Evolutionary conservation across 805 yeast genomes (phyloP).

Genomic region (Tetrapisispora namnaoensis): DNA sequence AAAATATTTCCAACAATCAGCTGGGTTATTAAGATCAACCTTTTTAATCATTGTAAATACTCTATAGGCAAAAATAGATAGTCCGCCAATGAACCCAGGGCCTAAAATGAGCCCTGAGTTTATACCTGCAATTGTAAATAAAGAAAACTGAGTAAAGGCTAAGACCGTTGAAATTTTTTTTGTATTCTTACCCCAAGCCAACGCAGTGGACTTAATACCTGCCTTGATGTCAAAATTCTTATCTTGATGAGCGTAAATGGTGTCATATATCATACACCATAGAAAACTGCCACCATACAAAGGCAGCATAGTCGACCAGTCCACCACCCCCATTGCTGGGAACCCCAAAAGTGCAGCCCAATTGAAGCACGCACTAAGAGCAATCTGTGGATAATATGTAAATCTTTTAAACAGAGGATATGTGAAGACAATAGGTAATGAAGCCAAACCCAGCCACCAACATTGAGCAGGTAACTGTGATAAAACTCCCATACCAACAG

Average conservation of each 20-base stretch:
- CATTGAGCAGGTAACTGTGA: conserved; percentile 70
- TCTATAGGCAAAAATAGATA: conserved; percentile 59
- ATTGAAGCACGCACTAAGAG: conserved; percentile 70
- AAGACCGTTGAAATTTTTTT: conserved; percentile 58
- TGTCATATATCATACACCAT: conserved; percentile 96
- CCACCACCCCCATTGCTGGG: conserved; percentile 90
- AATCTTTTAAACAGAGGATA: conserved; percentile 92
- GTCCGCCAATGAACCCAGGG: conserved; percentile 67
- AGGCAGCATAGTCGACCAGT: conserved; percentile 66
- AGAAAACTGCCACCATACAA: conserved; percentile 65
- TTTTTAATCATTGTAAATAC: conserved; percentile 55
- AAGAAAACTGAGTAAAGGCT: conserved; percentile 56
- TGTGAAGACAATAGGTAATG: conserved; percentile 68
- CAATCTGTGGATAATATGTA: conserved; percentile 90
- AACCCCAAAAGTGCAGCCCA: conserved; percentile 95
- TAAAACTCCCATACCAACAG: conserved; percentile 63
- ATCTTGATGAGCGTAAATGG: conserved; percentile 97
- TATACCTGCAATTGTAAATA: conserved; percentile 58
- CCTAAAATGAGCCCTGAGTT: conserved; percentile 62
- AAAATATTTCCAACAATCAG: conserved; percentile 76
- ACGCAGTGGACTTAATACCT: conserved; percentile 91
- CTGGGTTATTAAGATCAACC: conserved; percentile 74
- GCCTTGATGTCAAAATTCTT: conserved; percentile 78
- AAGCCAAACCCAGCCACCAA: conserved; percentile 71
- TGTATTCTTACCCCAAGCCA: conserved; percentile 82